Percentiles rank a stretch among this genome's conserved stretches.
These are phyloP conservation scores for Russula sp. DNA, from an alignment of 768 basidiomycete species.

Conservation along the genomic window DNA sequence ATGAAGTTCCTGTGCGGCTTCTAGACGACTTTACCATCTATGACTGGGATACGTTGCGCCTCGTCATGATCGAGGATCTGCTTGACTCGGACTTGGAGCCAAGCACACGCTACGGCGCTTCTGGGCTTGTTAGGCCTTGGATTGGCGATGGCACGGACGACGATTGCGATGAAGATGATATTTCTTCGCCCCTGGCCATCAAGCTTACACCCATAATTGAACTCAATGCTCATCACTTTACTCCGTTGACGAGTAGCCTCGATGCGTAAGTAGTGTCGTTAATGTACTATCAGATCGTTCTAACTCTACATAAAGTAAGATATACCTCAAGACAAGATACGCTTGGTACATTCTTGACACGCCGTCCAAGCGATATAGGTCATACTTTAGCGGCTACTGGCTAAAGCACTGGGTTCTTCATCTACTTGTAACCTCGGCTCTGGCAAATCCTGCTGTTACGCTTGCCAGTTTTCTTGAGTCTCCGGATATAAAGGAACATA, in stretches of 20 bases:
- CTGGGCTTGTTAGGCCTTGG: constrained; percentile 41
- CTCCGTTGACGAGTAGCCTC: constrained; percentile 36
- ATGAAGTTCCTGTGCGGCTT: constrained; percentile 54
- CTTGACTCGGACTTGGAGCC: constrained; percentile 37
- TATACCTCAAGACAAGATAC: constrained; percentile 57
- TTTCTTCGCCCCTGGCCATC: constrained; percentile 35
- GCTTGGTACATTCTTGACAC: constrained; percentile 69
- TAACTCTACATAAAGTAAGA: constrained; percentile 43
- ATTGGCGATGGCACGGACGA: constrained; percentile 33
- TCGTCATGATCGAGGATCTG: constrained; percentile 45
- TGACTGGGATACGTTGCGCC: constrained; percentile 37
- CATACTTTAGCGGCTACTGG: constrained; percentile 50
- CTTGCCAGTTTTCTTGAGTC: neutral
- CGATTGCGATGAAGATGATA: neutral
- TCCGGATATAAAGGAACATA: neutral
- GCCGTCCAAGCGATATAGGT: constrained; percentile 47
- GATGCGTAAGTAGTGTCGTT: constrained; percentile 43
- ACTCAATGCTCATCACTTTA: constrained; percentile 46
- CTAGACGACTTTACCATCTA: constrained; percentile 57
- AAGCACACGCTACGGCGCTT: constrained; percentile 38
- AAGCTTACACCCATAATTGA: constrained; percentile 46
- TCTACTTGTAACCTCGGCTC: constrained; percentile 40
- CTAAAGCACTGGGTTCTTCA: constrained; percentile 50
- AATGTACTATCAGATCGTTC: too few species aligned
- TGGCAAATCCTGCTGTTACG: constrained; percentile 8